Evolutionary conservation across 352 stramenopile genomes (phyloP), one percentile per base, ranked within the genome.

Genomic region (Globisporangium acanthophoron): DNA sequence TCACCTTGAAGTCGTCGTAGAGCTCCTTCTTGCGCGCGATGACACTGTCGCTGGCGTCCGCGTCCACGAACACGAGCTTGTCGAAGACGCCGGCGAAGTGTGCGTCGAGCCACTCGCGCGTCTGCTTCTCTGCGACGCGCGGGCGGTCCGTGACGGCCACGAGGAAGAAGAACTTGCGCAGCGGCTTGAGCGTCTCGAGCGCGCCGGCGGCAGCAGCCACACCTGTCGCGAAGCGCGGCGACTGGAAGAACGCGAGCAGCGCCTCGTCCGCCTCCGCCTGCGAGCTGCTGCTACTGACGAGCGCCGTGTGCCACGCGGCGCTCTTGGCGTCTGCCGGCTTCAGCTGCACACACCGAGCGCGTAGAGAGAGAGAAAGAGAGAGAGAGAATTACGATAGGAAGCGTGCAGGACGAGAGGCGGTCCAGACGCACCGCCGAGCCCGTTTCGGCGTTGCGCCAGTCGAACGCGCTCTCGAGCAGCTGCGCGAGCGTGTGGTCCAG

Each of bases 31-130:
- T 89, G 40, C 74, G 75, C 44, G 64, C 46, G 9, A 80, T 49
- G 13, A 74, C 27, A n/a, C 75, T 64, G 24, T 76, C 73, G 16
- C 61, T 55, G 21, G 51, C 61, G 37, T 68, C 72, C 16, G 73
- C 74, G 52, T 88, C 80, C 39, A 88, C 62, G 58, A 92, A 87
- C 45, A 89, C 61, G 21, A 92, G 70, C 56, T 85, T 90, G 64
- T 90, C 80, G 29, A 92, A 92, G 12, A 92, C 71, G 6, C 76
- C 79, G 5, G 56, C 13, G 44, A 83, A 90, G 56, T 87, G 56
- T 37, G 62, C 57, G 52, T 92, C 82, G 18, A 92, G 61, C 82
- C 82, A 92, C 68, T 88, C 79, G 46, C 80, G 75, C 27, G 82
- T 90, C n/a, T 70, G 65, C 52, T 78, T 87, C 65, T 92, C 82